Evolutionary conservation across 352 stramenopile species (phyloP), one percentile per base, ranked within the genome.

Genomic region (Pythium guiyangense): DNA sequence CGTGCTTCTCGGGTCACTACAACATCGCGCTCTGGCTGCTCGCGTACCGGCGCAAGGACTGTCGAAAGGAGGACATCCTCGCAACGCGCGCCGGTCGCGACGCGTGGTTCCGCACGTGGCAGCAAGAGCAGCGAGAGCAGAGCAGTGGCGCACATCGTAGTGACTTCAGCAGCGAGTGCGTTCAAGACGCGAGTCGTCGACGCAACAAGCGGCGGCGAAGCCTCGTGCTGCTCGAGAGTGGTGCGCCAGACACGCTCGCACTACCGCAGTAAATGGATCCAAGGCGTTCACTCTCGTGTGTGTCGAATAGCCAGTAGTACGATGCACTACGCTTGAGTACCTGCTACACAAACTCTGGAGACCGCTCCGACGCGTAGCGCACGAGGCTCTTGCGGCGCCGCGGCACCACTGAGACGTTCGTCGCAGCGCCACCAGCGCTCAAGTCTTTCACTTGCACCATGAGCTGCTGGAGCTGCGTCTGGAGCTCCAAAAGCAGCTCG

Each of bases 1-100:
- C 81, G 6, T 71, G 82, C 15, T 65, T 74, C 45, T 63, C 71
- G 3, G 73, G 74, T 26, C 79, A 90, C 40, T 60, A 69, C 10
- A 47, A 86, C 3, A 58, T 90, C 10, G 71, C 77, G n/a, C 56
- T 66, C 58, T 94, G 76, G 73, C 59, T 94, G 56, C 56, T 62
- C n/a, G 20, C 50, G 48, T 45, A 47, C 37, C 56, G 56, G 15
- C 56, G 39, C 29, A 25, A 35, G 18, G 42, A 62, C 18, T 62
- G 56, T 42, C 56, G 56, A n/a, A 52, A 50, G 31, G 48, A 62
- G 31, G 56, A 62, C 48, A 8, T 62, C 20, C 29, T 62, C 56
- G 6, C 27, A 9, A 56, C 26, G 27, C 55, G 27, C 40, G 43
- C 50, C 5, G 51, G 49, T 17, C 45, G 56, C 8, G 49, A 62